These are phyloP conservation scores for Aureobasidium zeae DNA, from an alignment of 2,329 filamentous ascomycete species.

Conservation along the genomic window DNA sequence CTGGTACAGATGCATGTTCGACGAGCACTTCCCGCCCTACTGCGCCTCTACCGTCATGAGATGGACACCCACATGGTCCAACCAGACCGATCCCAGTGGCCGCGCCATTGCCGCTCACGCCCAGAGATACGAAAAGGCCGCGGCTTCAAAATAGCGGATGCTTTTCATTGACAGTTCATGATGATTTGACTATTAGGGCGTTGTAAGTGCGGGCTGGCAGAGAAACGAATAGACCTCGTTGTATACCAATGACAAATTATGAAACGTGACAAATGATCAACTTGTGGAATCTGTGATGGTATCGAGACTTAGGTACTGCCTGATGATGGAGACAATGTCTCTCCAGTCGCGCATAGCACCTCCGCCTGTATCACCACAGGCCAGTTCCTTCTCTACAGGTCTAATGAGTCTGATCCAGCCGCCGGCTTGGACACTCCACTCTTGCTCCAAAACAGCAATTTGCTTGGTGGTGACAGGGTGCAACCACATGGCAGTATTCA, in stretches of 20 bases:
- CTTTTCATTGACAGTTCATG: background rate
- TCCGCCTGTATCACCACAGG: conserved; percentile 73
- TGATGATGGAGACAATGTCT: conserved; percentile 59
- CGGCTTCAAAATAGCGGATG: conserved; percentile 3
- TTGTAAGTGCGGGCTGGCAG: too few species aligned
- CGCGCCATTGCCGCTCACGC: conserved; percentile 39
- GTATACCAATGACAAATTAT: too few species aligned
- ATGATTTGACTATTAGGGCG: conserved; percentile 4
- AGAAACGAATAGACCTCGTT: too few species aligned
- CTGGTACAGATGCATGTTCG: conserved; percentile 98
- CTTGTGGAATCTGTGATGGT: too few species aligned
- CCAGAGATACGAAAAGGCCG: conserved; percentile 25
- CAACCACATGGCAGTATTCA: conserved; percentile 87
- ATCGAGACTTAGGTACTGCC: conserved; percentile 33
- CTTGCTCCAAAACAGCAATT: conserved; percentile 57
- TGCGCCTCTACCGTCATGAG: conserved; percentile 90
- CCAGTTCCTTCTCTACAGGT: conserved; percentile 67
- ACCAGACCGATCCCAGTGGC: conserved; percentile 91
- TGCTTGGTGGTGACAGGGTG: conserved; percentile 74
- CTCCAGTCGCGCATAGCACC: conserved; percentile 79
- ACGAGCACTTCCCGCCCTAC: conserved; percentile 90
- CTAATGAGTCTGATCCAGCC: conserved; percentile 60
- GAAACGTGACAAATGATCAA: too few species aligned
- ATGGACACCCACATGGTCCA: conserved; percentile 96
- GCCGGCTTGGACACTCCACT: conserved; percentile 54